Percentiles rank a stretch among this genome's conserved stretches.
These are phyloP conservation scores for Cenchrus americanus DNA, from an alignment of 176 grass and related monocot genomes.

Conservation along the genomic window DNA sequence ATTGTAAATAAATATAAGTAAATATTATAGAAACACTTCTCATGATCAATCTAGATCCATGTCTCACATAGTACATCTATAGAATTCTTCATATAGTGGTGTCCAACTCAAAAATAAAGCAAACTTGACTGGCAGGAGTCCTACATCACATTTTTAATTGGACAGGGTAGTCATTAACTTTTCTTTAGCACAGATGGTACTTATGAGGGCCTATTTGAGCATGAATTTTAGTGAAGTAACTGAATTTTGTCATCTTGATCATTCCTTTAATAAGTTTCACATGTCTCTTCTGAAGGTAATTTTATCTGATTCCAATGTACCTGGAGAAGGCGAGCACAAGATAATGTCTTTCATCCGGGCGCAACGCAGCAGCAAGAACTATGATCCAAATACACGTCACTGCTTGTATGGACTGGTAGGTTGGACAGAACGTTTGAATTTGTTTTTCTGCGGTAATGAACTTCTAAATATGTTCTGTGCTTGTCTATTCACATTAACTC, in stretches of 20 bases:
- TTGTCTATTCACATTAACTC: not conserved
- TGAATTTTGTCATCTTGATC: not conserved
- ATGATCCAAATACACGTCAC: constrained; percentile 77
- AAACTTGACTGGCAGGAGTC: too few relatives aligned
- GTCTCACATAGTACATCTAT: not conserved
- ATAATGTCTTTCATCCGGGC: constrained; percentile 71
- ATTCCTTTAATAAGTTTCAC: not conserved
- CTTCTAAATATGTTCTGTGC: not conserved
- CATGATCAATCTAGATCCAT: not conserved
- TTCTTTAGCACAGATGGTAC: not conserved
- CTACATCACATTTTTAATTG: too few relatives aligned
- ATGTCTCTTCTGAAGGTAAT: constrained; percentile 53
- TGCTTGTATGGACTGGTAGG: constrained; percentile 84
- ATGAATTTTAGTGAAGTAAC: not conserved
- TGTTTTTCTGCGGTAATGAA: not conserved
- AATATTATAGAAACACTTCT: too few relatives aligned
- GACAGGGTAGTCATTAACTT: not conserved
- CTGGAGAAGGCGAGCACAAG: constrained; percentile 94
- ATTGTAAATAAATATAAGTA: too few relatives aligned
- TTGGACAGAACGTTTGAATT: not conserved
- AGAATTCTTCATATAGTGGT: not conserved
- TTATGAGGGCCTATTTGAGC: not conserved
- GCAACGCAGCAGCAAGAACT: constrained; percentile 57
- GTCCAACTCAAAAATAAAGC: too few relatives aligned
- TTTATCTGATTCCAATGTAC: constrained; percentile 74